Evolutionary conservation across 164 flowering plant species (phyloP).

Genomic region (Tinospora cordifolia): DNA sequence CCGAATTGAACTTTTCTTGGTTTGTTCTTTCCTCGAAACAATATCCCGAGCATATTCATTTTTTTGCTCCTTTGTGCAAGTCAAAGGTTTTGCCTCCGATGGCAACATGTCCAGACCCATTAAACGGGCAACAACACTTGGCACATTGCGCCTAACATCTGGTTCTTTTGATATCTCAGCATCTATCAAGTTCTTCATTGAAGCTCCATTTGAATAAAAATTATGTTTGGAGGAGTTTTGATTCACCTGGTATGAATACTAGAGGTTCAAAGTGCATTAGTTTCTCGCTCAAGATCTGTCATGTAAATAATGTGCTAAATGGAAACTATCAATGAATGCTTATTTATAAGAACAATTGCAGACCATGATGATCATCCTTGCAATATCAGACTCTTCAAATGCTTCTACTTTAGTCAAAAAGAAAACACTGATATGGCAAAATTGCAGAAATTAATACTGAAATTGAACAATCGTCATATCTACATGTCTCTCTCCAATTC

Average conservation of each 20-base stretch:
- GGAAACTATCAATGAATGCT: not conserved
- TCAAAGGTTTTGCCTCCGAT: constrained; percentile 31
- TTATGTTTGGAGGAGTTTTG: constrained; percentile 32
- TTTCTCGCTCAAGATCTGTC: not conserved
- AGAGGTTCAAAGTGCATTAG: constrained; percentile 19
- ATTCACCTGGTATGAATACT: constrained; percentile 38
- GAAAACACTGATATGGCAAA: no score
- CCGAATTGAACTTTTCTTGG: constrained; percentile 20
- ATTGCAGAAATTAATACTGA: no score
- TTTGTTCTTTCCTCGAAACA: constrained; percentile 25
- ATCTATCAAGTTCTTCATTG: constrained; percentile 66
- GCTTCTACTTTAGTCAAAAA: no score
- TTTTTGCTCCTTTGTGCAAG: constrained; percentile 30
- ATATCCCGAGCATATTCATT: constrained; percentile 20
- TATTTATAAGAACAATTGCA: not conserved
- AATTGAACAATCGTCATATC: no score
- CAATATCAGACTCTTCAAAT: not conserved
- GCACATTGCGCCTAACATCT: constrained; percentile 42
- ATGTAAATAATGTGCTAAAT: not conserved
- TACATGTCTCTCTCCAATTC: no score
- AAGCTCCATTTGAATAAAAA: constrained; percentile 36
- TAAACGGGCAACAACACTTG: constrained; percentile 79
- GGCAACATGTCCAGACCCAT: constrained; percentile 87
- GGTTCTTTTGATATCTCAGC: constrained; percentile 54
- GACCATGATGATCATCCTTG: not conserved